These are phyloP conservation scores for Neofusicoccum ribis DNA, from an alignment of 2,329 filamentous ascomycete genomes.

Conservation along the genomic window DNA sequence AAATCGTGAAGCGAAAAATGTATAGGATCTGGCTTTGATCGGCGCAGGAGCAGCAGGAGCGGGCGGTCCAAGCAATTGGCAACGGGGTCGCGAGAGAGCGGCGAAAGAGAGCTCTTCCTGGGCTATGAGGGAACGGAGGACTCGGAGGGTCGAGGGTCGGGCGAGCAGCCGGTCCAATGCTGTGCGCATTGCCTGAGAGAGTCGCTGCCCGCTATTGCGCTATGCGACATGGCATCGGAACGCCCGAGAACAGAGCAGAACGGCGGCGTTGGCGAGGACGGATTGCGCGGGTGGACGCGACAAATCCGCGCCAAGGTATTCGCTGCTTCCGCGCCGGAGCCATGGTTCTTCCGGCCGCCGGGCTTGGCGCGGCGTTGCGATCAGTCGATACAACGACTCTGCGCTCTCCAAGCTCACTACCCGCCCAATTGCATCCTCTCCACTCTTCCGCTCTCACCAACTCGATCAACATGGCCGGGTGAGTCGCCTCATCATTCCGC, in stretches of 20 bases:
- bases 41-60: background rate
- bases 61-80: background rate
- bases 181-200: constrained; percentile 41
- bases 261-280: background rate
- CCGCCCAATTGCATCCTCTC: constrained; percentile 18
- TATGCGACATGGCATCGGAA: constrained; percentile 14
- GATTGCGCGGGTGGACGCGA: background rate
- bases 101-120: background rate
- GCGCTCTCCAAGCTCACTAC: constrained; percentile 4
- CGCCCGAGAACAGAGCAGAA: background rate
- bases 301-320: constrained; percentile 14
- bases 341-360: background rate
- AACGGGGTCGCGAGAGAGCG: background rate
- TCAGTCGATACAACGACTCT: constrained; percentile 15
- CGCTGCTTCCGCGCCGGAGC: background rate
- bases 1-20: background rate
- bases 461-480: constrained; percentile 19
- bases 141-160: constrained; percentile 44
- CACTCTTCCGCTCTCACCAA: constrained; percentile 8
- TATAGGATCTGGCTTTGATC: too few species aligned
- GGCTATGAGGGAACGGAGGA: constrained; percentile 31
- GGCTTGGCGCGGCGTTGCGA: constrained; percentile 13
- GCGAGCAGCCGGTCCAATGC: constrained; percentile 48
- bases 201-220: background rate
- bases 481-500: background rate